Evolutionary conservation across 257 asterid genomes (phyloP), one percentile per base, ranked within the genome.

Genomic region (Penstemon davidsonii): DNA sequence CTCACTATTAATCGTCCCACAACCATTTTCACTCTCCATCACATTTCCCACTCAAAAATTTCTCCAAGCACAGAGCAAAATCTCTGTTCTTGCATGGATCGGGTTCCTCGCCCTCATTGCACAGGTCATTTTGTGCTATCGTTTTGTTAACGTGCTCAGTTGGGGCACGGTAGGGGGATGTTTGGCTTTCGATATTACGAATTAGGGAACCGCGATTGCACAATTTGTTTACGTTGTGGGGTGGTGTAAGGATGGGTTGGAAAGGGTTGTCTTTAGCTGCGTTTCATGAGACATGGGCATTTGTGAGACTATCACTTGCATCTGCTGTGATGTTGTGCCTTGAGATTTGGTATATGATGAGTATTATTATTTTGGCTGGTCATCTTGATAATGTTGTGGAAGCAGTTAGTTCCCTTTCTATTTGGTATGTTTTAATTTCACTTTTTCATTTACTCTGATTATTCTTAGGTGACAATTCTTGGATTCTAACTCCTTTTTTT

Each of bases 11-110:
- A 70, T 68, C 40, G 76, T 83, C 43, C 88, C 88, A 46, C 77
- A 83, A 52, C 8, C 77, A 54, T 83, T 75, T 54, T 75, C 88
- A 12, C 64, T 83, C 11, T 72, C 81, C 8, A 18, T 83, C 6
- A 73, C 47, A 18, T 73, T 83, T 64, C 85, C 88, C 0, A 78
- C 88, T 9, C 70, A 62, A 3, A 83, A 80, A 51, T 83, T 83
- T 63, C 88, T 83, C 62, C 88, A 83, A 61, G 85, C 88, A 12
- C 88, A 83, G 66, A 80, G 85, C 66, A 73, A 83, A 71, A 85
- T 83, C 9, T 63, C 49, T 11, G 78, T 83, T 45, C 65, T 73
- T 6, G 85, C 85, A 4, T 73, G 73, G 74, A 70, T 78, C 51
- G 85, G 82, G 8, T 55, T 83, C 25, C 9, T 78, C 8, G 83